Conservation (phyloP, 2,329 filamentous ascomycete genomes). For the Colletotrichum incanum region DNA sequence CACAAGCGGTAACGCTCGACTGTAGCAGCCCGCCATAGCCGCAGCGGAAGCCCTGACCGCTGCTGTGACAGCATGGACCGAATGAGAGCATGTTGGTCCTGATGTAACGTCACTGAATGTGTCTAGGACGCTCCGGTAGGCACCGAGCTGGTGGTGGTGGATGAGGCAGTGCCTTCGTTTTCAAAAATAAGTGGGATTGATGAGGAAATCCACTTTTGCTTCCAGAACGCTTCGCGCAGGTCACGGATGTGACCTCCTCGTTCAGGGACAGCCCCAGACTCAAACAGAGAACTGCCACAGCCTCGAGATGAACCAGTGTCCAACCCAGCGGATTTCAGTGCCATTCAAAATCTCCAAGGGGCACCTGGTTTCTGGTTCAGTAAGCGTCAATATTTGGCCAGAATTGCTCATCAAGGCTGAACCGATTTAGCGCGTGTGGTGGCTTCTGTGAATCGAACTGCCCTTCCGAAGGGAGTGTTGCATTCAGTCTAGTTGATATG, state of each 20-base stretch:
- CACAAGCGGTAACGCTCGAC: background rate
- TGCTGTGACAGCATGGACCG: conserved; percentile 1
- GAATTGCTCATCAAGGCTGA: conserved; percentile 6
- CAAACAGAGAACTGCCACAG: background rate
- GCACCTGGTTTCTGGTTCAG: background rate
- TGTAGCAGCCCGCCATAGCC: conserved; percentile 17
- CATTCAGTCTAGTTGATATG: background rate
- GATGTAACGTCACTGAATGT: conserved; percentile 8
- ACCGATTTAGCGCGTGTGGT: background rate
- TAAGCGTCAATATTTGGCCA: conserved; percentile 12
- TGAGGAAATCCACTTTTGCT: background rate
- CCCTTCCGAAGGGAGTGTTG: background rate
- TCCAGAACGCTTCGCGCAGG: conserved; percentile 1
- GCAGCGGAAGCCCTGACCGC: conserved; percentile 2
- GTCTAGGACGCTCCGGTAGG: background rate
- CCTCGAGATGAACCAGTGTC: background rate
- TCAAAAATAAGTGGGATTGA: background rate
- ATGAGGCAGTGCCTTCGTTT: background rate
- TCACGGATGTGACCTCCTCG: background rate
- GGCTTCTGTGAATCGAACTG: background rate
- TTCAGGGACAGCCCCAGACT: background rate
- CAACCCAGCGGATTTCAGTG: background rate
- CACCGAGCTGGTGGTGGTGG: background rate
- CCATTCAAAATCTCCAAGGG: background rate
- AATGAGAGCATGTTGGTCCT: background rate